Evolutionary conservation across 805 yeast species (phyloP).

Genomic region (Kazachstania africana): DNA sequence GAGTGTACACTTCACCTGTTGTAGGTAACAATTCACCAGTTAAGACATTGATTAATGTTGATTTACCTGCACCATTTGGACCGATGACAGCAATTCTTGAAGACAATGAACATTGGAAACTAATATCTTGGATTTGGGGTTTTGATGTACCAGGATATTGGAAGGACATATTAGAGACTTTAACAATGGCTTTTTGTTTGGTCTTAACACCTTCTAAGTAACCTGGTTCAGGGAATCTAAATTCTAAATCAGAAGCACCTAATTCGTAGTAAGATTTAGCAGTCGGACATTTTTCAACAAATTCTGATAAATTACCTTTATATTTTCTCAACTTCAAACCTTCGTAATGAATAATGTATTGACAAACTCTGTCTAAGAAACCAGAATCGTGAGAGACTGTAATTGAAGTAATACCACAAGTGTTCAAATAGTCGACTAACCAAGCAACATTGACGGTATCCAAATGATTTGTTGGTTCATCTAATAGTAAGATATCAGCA

Average conservation of each 20-base stretch:
- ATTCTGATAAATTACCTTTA: slow-evolving; percentile 97
- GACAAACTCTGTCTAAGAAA: slow-evolving; percentile 88
- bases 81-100: slow-evolving; percentile 99
- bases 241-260: slow-evolving; percentile 91
- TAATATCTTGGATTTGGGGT: slow-evolving; percentile 80
- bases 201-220: too few species aligned
- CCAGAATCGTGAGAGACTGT: slow-evolving; percentile 98
- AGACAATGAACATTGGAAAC: slow-evolving; percentile 94
- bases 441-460: too few species aligned
- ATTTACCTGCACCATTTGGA: slow-evolving; percentile 99
- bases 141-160: slow-evolving; percentile 94
- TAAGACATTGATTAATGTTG: slow-evolving; percentile 90
- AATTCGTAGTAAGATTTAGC: slow-evolving; percentile 95
- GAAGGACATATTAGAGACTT: slow-evolving; percentile 90
- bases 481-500: too few species aligned
- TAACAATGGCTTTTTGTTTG: slow-evolving; percentile 96
- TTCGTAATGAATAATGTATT: slow-evolving; percentile 97
- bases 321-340: slow-evolving; percentile 97
- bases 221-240: slow-evolving; percentile 97
- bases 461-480: slow-evolving; percentile 98
- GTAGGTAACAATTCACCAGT: slow-evolving; percentile 98
- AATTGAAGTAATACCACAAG: slow-evolving; percentile 93
- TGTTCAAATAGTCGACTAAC: too few species aligned
- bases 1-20: slow-evolving; percentile 92
- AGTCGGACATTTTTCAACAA: slow-evolving; percentile 92